Evolutionary conservation across 1,284 basidiomycete genomes (phyloP).

Genomic region (Macrocystidia cucumis): DNA sequence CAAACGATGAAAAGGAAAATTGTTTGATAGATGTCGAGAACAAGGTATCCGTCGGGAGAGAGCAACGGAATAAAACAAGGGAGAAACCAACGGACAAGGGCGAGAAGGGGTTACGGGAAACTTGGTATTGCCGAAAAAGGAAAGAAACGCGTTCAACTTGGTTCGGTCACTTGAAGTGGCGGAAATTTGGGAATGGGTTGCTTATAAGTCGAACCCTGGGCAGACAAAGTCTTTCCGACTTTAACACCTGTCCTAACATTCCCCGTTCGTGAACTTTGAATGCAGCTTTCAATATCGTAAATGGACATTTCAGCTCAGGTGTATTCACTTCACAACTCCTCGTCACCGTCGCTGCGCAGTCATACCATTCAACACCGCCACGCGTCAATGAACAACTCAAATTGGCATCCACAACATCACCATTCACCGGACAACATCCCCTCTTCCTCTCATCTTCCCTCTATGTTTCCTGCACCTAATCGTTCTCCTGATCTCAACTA

Average conservation of each 20-base stretch:
- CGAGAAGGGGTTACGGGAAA: conserved; percentile 2
- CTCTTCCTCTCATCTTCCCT: conserved; percentile 12
- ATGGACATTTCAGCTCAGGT: too few relatives aligned
- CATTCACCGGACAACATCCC: conserved; percentile 11
- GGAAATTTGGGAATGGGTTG: conserved; percentile 10
- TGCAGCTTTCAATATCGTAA: too few relatives aligned
- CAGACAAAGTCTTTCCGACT: too few relatives aligned
- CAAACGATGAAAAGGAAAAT: too few relatives aligned
- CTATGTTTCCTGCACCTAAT: conserved; percentile 11
- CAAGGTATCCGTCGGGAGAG: too few relatives aligned
- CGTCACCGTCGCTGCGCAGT: too few relatives aligned
- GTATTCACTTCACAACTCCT: too few relatives aligned
- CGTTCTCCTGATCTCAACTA: conserved; percentile 21
- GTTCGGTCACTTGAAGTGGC: conserved; percentile 8
- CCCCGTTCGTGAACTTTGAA: too few relatives aligned
- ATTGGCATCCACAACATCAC: conserved; percentile 13
- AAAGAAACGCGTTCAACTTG: conserved; percentile 13
- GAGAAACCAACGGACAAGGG: neutral
- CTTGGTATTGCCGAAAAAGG: conserved; percentile 11
- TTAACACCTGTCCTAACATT: too few relatives aligned
- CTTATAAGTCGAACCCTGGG: conserved; percentile 16
- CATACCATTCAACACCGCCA: conserved; percentile 13
- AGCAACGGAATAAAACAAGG: conserved; percentile 1
- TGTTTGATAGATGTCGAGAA: too few relatives aligned
- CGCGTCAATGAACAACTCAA: conserved; percentile 14